Evolutionary conservation across 306 rosid species (phyloP).

Genomic region (Myrica gale): DNA sequence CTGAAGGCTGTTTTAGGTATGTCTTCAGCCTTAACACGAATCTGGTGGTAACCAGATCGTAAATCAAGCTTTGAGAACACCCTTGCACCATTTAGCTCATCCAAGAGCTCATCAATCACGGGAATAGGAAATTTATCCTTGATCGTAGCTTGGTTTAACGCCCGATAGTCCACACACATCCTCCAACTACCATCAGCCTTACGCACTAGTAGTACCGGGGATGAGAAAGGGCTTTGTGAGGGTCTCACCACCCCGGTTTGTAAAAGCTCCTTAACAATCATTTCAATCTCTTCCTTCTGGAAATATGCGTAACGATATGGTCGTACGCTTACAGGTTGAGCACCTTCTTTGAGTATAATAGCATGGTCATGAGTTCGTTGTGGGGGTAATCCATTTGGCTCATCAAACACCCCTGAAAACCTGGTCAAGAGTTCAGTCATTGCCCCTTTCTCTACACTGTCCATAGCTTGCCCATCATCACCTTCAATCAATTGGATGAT

Average conservation of each 20-base stretch:
- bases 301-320: too few species aligned
- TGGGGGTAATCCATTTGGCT: too few species aligned
- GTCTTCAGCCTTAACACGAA: background rate
- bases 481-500: too few species aligned
- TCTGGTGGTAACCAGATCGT: background rate
- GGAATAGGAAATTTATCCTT: background rate
- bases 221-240: background rate
- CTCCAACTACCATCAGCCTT: background rate
- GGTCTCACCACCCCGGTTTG: background rate
- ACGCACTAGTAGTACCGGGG: background rate
- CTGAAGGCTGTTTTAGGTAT: background rate
- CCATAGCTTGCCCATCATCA: too few species aligned
- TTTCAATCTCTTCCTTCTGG: background rate
- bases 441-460: too few species aligned
- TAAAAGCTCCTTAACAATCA: background rate
- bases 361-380: too few species aligned
- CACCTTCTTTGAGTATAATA: too few species aligned
- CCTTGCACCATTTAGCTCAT: background rate
- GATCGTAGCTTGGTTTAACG: background rate
- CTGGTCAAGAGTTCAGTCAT: too few species aligned
- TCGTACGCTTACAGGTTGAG: too few species aligned
- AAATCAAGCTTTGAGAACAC: background rate
- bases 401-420: too few species aligned
- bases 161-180: background rate
- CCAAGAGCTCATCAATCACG: background rate